These are phyloP conservation scores for Huntiella bhutanensis DNA, from an alignment of 2,329 filamentous ascomycete species.

Conservation along the genomic window DNA sequence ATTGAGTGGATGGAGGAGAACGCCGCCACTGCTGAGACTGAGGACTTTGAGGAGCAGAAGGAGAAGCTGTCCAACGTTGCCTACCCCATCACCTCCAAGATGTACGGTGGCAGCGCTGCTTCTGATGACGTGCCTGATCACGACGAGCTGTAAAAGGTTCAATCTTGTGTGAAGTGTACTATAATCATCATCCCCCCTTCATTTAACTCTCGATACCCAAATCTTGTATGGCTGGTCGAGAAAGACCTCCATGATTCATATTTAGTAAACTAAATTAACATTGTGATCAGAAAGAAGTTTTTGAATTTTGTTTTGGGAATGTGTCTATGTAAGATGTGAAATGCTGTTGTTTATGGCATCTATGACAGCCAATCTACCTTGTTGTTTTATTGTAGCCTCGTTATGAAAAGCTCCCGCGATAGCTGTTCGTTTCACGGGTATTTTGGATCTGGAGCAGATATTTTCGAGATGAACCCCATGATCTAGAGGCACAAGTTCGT, in stretches of 20 bases:
- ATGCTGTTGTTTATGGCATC: not conserved
- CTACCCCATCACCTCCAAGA: slow-evolving; percentile 97
- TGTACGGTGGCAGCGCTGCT: slow-evolving; percentile 52
- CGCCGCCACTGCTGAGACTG: slow-evolving; percentile 60
- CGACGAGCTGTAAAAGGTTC: slow-evolving; percentile 54
- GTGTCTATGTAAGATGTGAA: not conserved
- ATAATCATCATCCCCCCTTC: not conserved
- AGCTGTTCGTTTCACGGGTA: slow-evolving; percentile 26
- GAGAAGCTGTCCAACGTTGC: slow-evolving; percentile 95
- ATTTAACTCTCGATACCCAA: not conserved
- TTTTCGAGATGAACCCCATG: slow-evolving; percentile 28
- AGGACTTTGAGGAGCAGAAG: slow-evolving; percentile 99
- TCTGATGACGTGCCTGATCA: slow-evolving; percentile 57
- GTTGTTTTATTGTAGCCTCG: slow-evolving; percentile 26
- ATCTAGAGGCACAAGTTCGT: slow-evolving; percentile 37
- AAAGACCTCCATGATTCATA: too few relatives aligned
- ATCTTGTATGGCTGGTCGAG: too few relatives aligned
- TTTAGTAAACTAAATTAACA: too few relatives aligned
- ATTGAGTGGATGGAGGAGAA: slow-evolving; percentile 96
- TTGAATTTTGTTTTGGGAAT: not conserved
- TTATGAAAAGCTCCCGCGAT: slow-evolving; percentile 36
- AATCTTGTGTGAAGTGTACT: not conserved
- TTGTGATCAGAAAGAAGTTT: too few relatives aligned
- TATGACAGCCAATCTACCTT: slow-evolving; percentile 24
- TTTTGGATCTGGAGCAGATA: slow-evolving; percentile 27